Percentiles rank a stretch among this genome's conserved stretches.
Evolutionary conservation across 345 rosid species (phyloP).

Genomic region (Linum tenue): DNA sequence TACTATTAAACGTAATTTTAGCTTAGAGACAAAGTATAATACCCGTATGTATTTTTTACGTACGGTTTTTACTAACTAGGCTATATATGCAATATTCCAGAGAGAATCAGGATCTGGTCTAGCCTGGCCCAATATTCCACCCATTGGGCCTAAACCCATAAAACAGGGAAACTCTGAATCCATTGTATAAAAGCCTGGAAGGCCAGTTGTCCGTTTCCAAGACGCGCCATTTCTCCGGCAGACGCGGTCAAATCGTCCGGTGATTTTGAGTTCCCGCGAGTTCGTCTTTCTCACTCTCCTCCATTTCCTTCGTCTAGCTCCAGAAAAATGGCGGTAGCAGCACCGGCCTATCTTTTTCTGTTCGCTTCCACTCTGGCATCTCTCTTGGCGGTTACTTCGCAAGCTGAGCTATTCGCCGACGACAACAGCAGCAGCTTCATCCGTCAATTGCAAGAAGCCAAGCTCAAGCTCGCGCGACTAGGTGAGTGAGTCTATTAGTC

Average conservation of each 20-base stretch:
- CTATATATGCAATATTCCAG: too few relatives aligned
- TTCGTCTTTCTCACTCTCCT: not conserved
- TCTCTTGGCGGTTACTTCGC: conserved; percentile 20
- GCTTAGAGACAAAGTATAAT: too few relatives aligned
- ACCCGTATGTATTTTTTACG: too few relatives aligned
- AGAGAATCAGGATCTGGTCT: too few relatives aligned
- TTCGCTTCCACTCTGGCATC: conserved; percentile 25
- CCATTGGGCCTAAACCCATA: not conserved
- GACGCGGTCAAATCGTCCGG: too few relatives aligned
- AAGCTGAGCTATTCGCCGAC: conserved; percentile 7
- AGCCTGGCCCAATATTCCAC: too few relatives aligned
- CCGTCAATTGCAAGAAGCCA: conserved; percentile 36
- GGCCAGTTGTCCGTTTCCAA: not conserved
- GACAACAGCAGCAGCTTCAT: conserved; percentile 10
- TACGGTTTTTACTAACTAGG: too few relatives aligned
- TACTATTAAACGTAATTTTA: too few relatives aligned
- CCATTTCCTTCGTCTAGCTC: not conserved
- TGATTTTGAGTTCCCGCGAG: too few relatives aligned
- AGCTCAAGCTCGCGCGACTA: conserved; percentile 40
- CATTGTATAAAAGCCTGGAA: not conserved
- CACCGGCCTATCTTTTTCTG: conserved; percentile 14
- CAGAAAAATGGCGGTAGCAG: not conserved
- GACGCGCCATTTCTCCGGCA: too few relatives aligned
- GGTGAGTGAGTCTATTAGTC: conserved; percentile 12
- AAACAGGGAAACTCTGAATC: too few relatives aligned